These are phyloP conservation scores for Psilocybe subaeruginosa DNA, from an alignment of 768 basidiomycete genomes.

Conservation along the genomic window DNA sequence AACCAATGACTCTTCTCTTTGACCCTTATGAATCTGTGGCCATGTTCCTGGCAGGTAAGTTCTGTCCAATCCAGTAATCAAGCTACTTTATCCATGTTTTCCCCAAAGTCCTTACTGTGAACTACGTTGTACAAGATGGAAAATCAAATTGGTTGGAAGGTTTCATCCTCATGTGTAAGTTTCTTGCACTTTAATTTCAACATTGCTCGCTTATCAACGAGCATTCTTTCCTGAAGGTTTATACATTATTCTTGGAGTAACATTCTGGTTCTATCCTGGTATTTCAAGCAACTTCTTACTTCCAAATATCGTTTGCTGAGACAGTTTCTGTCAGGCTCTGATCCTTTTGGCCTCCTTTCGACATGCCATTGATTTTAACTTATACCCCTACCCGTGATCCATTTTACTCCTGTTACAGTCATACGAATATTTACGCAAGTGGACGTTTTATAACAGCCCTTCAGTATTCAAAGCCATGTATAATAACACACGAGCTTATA, in stretches of 20 bases:
- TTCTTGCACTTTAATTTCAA: neutral
- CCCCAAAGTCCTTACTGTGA: slow-evolving; percentile 76
- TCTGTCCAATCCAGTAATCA: neutral
- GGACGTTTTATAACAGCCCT: neutral
- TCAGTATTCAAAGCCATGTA: neutral
- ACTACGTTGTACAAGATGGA: slow-evolving; percentile 80
- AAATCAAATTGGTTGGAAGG: slow-evolving; percentile 88
- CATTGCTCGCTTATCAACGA: neutral
- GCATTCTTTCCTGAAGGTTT: slow-evolving; percentile 43
- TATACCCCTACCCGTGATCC: neutral
- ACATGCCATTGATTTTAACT: slow-evolving; percentile 24
- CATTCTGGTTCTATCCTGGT: slow-evolving; percentile 68
- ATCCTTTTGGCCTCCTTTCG: slow-evolving; percentile 32
- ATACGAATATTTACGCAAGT: too few species aligned
- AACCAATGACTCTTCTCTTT: slow-evolving; percentile 80
- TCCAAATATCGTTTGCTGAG: slow-evolving; percentile 1
- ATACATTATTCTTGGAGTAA: slow-evolving; percentile 72
- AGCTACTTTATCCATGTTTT: neutral
- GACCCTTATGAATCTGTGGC: slow-evolving; percentile 87
- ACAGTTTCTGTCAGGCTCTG: slow-evolving; percentile 25
- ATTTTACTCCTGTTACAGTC: neutral
- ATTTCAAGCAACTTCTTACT: slow-evolving; percentile 5
- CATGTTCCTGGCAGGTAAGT: slow-evolving; percentile 47
- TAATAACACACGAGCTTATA: neutral
- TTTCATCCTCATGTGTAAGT: slow-evolving; percentile 46